A percentile compares a stretch with the other conserved stretches of the same genome.
Evolutionary conservation across 257 asterid species (phyloP).

Genomic region (Rauvolfia tetraphylla): DNA sequence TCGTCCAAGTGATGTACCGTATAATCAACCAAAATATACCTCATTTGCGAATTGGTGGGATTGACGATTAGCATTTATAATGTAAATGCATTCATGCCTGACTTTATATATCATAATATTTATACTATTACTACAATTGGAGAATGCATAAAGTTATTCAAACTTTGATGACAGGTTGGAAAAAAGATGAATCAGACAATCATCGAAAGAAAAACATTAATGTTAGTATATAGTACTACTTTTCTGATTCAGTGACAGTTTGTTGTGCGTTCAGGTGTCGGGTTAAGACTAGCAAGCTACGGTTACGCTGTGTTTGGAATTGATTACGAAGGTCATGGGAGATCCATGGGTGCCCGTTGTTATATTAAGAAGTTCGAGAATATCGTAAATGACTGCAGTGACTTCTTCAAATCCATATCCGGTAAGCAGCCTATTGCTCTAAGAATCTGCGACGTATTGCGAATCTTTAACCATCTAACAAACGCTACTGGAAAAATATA

Average conservation of each 20-base stretch:
- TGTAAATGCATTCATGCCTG: no score
- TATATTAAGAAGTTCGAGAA: slow-evolving; percentile 74
- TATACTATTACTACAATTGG: no score
- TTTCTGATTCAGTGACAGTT: no score
- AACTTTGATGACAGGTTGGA: no score
- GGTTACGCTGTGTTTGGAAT: slow-evolving; percentile 86
- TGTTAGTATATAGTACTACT: no score
- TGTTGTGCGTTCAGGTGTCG: slow-evolving; percentile 48
- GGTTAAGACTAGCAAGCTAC: slow-evolving; percentile 54
- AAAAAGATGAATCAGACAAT: no score
- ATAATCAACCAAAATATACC: no score
- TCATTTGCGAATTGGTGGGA: background rate
- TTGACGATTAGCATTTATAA: background rate
- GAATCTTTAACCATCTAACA: background rate
- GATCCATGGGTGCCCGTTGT: slow-evolving; percentile 76
- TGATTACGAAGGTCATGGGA: slow-evolving; percentile 95
- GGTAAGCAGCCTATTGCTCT: slow-evolving; percentile 40
- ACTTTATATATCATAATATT: no score
- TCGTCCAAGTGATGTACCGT: background rate
- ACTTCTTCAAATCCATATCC: slow-evolving; percentile 63
- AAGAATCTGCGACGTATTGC: background rate
- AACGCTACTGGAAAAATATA: background rate
- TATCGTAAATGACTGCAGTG: slow-evolving; percentile 59
- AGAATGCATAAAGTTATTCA: no score
- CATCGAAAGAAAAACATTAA: no score